phyloP scores from a whole-genome alignment of 2,329 filamentous ascomycete genomes.

The Ophiostoma populinum region DNA sequence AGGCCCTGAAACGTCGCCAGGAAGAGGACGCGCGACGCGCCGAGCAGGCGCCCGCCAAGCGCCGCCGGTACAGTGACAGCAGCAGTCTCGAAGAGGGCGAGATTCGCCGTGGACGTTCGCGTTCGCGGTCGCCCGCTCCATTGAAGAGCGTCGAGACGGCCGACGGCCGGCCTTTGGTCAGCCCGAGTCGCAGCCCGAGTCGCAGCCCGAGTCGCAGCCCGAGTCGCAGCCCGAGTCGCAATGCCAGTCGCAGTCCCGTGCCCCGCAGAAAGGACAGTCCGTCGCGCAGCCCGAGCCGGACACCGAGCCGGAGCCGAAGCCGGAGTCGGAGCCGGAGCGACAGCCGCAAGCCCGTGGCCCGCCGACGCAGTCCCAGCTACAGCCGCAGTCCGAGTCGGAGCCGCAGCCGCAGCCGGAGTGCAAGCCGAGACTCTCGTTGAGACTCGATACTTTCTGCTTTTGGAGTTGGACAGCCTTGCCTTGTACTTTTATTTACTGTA shows the following conservation, averaged over 20 bases:
- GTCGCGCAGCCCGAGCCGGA: neutral
- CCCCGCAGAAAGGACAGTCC: no score
- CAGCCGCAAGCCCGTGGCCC: slow-evolving; percentile 1
- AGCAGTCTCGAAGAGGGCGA: slow-evolving; percentile 5
- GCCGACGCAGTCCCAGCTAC: neutral
- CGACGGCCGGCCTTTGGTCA: neutral
- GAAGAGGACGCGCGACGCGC: slow-evolving; percentile 3
- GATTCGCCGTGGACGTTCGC: neutral
- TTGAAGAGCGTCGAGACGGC: slow-evolving; percentile 2
- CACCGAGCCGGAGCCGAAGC: neutral
- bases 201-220: slow-evolving; percentile 1
- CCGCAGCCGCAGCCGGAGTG: slow-evolving; percentile 1
- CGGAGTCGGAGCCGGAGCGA: slow-evolving; percentile 3
- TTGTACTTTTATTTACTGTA: no score
- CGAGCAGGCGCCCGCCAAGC: neutral
- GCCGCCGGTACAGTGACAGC: slow-evolving; percentile 2
- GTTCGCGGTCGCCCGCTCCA: slow-evolving; percentile 1
- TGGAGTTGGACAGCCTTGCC: no score
- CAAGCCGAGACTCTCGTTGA: neutral
- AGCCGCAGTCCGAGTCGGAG: slow-evolving; percentile 3
- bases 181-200: neutral
- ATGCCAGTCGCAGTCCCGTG: slow-evolving; percentile 2
- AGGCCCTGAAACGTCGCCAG: slow-evolving; percentile 21
- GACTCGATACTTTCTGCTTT: no score
- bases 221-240: slow-evolving; percentile 1